phyloP scores from a whole-genome alignment of 1,284 basidiomycete species.

The Albatrellus sp. region DNA sequence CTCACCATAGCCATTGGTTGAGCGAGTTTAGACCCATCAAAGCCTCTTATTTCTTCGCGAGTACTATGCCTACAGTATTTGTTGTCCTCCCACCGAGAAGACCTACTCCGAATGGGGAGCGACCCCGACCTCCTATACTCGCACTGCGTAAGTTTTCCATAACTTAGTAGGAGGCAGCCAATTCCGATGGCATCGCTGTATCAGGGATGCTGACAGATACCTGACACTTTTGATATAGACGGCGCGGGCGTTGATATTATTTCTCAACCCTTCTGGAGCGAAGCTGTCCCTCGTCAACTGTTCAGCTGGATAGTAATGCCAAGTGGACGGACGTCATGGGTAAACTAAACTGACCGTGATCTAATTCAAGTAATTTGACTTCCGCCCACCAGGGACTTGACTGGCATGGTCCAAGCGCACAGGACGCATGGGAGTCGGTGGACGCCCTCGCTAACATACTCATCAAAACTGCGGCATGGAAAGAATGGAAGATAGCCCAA shows the following conservation, averaged over 20 bases:
- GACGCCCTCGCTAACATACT: slow-evolving; percentile 41
- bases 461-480: slow-evolving; percentile 22
- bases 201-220: neutral
- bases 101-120: slow-evolving; percentile 11
- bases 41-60: slow-evolving; percentile 46
- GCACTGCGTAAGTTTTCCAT: slow-evolving; percentile 43
- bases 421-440: slow-evolving; percentile 47
- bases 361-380: neutral
- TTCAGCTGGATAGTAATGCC: slow-evolving; percentile 64
- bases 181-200: too few relatives aligned
- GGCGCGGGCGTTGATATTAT: slow-evolving; percentile 71
- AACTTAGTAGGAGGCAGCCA: too few relatives aligned
- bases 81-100: slow-evolving; percentile 39
- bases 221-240: slow-evolving; percentile 27
- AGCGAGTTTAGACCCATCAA: slow-evolving; percentile 25
- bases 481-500: slow-evolving; percentile 24
- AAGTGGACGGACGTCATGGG: slow-evolving; percentile 66
- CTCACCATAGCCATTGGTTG: slow-evolving; percentile 19
- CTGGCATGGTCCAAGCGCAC: slow-evolving; percentile 69
- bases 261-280: slow-evolving; percentile 38
- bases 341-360: slow-evolving; percentile 15
- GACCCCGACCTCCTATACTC: slow-evolving; percentile 40
- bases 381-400: slow-evolving; percentile 54
- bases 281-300: slow-evolving; percentile 43
- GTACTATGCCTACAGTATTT: slow-evolving; percentile 45